Evolutionary conservation across 176 grass and related monocot species (phyloP).

Genomic region (Triticum dicoccoides): DNA sequence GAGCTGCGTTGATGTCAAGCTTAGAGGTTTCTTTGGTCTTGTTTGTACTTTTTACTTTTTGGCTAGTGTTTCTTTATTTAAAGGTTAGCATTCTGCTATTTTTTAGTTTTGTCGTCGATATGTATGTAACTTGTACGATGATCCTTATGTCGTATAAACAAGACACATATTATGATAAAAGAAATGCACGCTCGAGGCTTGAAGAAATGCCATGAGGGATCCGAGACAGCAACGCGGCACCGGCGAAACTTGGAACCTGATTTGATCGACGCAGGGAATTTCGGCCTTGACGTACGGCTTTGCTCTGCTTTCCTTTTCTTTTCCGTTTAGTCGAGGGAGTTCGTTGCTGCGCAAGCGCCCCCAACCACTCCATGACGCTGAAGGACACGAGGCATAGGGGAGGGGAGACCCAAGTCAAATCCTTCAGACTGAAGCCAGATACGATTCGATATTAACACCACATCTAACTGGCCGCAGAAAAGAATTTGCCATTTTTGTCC

Average conservation of each 20-base stretch:
- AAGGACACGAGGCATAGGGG: neutral
- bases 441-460: too few species aligned
- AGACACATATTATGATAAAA: too few species aligned
- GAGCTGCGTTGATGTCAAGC: too few species aligned
- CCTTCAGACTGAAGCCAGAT: too few species aligned
- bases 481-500: constrained; percentile 9
- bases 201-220: neutral
- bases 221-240: constrained; percentile 30
- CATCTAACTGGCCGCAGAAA: neutral
- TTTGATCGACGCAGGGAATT: neutral
- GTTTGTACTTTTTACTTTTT: too few species aligned
- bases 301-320: neutral
- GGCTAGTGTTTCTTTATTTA: too few species aligned
- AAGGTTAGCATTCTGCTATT: too few species aligned
- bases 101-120: too few species aligned
- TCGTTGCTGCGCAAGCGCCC: neutral
- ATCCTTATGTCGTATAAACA: too few species aligned
- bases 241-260: neutral
- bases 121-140: too few species aligned
- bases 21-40: too few species aligned
- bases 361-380: constrained; percentile 17
- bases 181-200: neutral
- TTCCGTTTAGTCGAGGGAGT: neutral
- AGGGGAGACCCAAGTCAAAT: too few species aligned
- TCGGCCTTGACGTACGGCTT: neutral